A percentile compares a stretch with the other conserved stretches of the same genome.
Conservation (phyloP, 108 stramenopile species). For the Cyclotella atomus region DNA sequence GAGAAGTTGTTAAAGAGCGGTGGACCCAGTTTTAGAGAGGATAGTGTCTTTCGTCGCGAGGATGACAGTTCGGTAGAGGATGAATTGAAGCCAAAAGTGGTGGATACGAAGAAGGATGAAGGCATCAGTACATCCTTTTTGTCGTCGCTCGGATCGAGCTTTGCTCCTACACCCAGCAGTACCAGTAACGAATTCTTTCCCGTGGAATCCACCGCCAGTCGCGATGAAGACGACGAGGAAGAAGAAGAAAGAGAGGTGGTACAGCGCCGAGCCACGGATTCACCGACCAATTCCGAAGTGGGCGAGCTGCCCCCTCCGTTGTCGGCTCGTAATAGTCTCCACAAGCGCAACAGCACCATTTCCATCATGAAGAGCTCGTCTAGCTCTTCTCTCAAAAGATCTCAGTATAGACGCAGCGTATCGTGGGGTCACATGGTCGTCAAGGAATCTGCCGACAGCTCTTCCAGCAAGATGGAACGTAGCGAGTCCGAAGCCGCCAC, state of each 20-base stretch:
- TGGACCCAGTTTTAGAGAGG: slow-evolving; percentile 41
- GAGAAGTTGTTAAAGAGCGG: slow-evolving; percentile 38
- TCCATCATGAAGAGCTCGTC: slow-evolving; percentile 42
- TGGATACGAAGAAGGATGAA: not conserved
- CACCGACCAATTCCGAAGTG: slow-evolving; percentile 44
- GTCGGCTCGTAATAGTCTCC: not conserved
- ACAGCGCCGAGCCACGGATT: not conserved
- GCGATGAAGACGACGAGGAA: slow-evolving; percentile 6
- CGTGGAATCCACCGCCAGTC: slow-evolving; percentile 5
- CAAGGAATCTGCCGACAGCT: slow-evolving; percentile 25
- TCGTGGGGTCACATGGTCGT: slow-evolving; percentile 43
- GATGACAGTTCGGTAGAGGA: slow-evolving; percentile 12
- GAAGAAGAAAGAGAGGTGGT: not conserved
- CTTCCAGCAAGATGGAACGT: not conserved
- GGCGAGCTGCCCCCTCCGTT: slow-evolving; percentile 41
- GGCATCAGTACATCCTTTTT: not conserved
- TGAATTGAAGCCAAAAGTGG: not conserved
- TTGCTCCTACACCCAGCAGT: not conserved
- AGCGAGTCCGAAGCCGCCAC: slow-evolving; percentile 10
- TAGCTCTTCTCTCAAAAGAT: slow-evolving; percentile 23
- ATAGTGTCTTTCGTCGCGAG: slow-evolving; percentile 37
- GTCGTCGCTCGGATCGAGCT: not conserved
- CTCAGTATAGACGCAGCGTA: slow-evolving; percentile 42
- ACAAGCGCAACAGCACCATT: slow-evolving; percentile 35
- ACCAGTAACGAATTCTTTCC: too few relatives aligned